Base-by-base conservation (phyloP, 208 protist genomes). In the Trypanosomatidae sp. region DNA sequence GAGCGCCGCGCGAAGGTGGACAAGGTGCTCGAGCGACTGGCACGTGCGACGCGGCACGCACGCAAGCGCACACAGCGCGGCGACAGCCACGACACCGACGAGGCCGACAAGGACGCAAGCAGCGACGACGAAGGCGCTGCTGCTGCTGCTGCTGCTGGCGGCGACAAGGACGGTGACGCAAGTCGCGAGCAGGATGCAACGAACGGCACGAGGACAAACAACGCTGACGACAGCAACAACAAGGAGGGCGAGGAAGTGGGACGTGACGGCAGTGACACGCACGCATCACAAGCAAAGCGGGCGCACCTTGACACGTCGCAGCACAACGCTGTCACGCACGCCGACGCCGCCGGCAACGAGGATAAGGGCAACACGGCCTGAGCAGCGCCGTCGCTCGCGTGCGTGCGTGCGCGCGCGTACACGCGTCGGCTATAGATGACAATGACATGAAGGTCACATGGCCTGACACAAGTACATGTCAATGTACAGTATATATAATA, bases 1-100 rank as follows among this genome's bases (percentile, higher is more conserved):
- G 67, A 62, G 48, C 22, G 82, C 21, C 49, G 71, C 23, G 56
- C 46, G 28, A 91, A 87, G 55, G 41, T 50, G 16, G 41, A 52
- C 37, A 85, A 81, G 49, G 73, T 91, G 16, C 48, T 35, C 3
- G 52, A 60, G 55, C 61, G 61, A 26, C 27, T 41, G 28, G 32
- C 30, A 27, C 75, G 48, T 43, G 61, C 48, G 15, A 28, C 53
- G 23, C 53, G 60, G 43, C 47, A 39, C 30, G 44, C 53, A n/a
- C n/a, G n/a, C n/a, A n/a, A n/a, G n/a, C n/a, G n/a, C n/a, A 13
- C 8, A 33, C 28, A 13, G 28, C 28, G 28, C 13, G 39, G 13
- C 7, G 39, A 43, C 21, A 43, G 21, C 13, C 11, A 43, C 11
- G 21, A 43, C 10, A n/a, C 40, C 6, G 13, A 5, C 10, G 7